Base-by-base conservation (phyloP, 768 basidiomycete genomes). In the Lepiota brunneoincarnata region DNA sequence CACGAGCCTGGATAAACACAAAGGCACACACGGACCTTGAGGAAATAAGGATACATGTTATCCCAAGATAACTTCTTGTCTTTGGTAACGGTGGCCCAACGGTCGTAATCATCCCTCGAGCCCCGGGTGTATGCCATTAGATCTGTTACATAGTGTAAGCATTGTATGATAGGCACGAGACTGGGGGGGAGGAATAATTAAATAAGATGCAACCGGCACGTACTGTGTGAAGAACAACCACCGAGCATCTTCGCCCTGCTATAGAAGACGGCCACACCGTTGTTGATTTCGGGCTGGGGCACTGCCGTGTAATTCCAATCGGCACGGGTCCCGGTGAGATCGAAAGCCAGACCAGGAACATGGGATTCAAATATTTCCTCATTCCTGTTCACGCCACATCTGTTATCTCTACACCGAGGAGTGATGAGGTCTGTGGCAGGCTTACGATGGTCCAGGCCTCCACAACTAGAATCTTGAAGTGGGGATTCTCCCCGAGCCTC, bases 401-500 rank as follows among this genome's bases (percentile, higher is more conserved):
- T n/a, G n/a, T n/a, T n/a, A n/a, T n/a, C n/a, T n/a, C n/a, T n/a
- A n/a, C n/a, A n/a, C n/a, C n/a, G n/a, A 31, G 11, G 2, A 31
- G 11, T 9, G 7, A 10, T 10, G 31, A 31, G 31, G 11, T 9
- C 7, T 2, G 3, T 9, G 11, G 31, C 31, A 31, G 31, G 50
- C 57, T 54, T n/a, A 56, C 58, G 54, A 55, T 28, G 50, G 54
- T 1, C 82, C 81, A 2, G n/a, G 75, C 80, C 61, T 83, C 81
- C 41, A 83, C 67, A 52, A 81, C 63, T 3, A 81, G 68, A 1
- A 82, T 70, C 9, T 73, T 70, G 34, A 73, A 63, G 1, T 63
- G 54, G 4, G 71, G 58, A 51, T 80, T 69, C 60, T 81, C 79
- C 0, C 77, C 66, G 12, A 81, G 69, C 9, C 80, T 67, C 7